Conservation (phyloP, 257 asterid species). For the Oldenlandia corymbosa region DNA sequence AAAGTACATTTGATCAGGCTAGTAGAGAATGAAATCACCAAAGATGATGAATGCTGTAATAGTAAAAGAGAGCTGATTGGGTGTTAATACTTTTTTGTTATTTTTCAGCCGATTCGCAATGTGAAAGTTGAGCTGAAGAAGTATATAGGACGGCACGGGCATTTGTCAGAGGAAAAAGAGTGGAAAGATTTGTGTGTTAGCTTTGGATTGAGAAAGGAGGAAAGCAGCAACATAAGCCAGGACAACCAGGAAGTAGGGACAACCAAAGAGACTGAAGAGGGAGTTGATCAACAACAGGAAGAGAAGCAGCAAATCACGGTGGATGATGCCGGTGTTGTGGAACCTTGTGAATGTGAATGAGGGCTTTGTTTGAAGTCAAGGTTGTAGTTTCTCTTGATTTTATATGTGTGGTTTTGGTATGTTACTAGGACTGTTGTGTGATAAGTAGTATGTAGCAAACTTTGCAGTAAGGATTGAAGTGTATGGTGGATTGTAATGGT, state of each 20-base stretch:
- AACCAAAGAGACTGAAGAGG: background rate
- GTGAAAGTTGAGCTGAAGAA: constrained; percentile 56
- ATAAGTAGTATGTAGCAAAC: too few relatives aligned
- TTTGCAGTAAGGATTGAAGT: too few relatives aligned
- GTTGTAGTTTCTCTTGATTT: background rate
- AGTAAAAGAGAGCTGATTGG: background rate
- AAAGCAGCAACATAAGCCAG: constrained; percentile 1
- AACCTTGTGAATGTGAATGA: background rate
- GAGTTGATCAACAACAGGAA: constrained; percentile 12
- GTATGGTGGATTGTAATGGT: too few relatives aligned
- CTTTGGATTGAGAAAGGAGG: constrained; percentile 54
- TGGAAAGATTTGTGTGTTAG: constrained; percentile 45
- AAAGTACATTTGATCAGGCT: too few relatives aligned
- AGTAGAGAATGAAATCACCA: too few relatives aligned
- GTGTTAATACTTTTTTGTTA: background rate
- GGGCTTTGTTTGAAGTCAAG: background rate
- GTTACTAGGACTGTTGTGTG: too few relatives aligned
- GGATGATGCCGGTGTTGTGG: background rate
- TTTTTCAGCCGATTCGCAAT: constrained; percentile 58
- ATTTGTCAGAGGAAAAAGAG: constrained; percentile 37
- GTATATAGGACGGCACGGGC: constrained; percentile 50
- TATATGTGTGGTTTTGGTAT: too few relatives aligned
- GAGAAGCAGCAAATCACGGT: constrained; percentile 8
- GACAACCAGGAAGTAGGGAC: constrained; percentile 15
- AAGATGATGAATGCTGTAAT: too few relatives aligned